Evolutionary conservation across 2,329 filamentous ascomycete genomes (phyloP).

Genomic region (Pyricularia pennisetigena): DNA sequence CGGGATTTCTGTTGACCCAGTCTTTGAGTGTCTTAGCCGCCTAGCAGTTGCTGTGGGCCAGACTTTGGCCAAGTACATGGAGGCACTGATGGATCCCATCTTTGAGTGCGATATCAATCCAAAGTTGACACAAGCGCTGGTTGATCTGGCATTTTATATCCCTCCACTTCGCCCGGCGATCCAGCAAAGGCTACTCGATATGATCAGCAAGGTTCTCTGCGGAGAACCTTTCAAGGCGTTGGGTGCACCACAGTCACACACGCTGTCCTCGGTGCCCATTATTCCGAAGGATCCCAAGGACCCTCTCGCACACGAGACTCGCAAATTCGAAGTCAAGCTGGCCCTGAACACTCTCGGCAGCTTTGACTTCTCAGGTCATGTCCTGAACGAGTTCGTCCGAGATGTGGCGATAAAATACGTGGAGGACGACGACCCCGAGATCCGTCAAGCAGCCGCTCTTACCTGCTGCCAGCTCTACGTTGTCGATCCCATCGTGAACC

Average conservation of each 20-base stretch:
- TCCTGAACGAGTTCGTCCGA: slow-evolving; percentile 95
- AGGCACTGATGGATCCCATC: slow-evolving; percentile 87
- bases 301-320: slow-evolving; percentile 66
- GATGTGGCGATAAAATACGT: slow-evolving; percentile 98
- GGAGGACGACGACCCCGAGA: slow-evolving; percentile 88
- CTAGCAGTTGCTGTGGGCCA: slow-evolving; percentile 91
- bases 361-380: slow-evolving; percentile 88
- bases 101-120: slow-evolving; percentile 93
- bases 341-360: slow-evolving; percentile 94
- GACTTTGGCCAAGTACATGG: slow-evolving; percentile 96
- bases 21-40: slow-evolving; percentile 97
- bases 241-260: slow-evolving; percentile 76
- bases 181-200: slow-evolving; percentile 86
- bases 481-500: slow-evolving; percentile 92
- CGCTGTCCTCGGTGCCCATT: slow-evolving; percentile 69
- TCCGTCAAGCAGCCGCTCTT: slow-evolving; percentile 85
- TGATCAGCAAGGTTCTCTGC: slow-evolving; percentile 88
- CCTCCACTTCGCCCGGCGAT: slow-evolving; percentile 88
- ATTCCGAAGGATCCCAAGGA: slow-evolving; percentile 84
- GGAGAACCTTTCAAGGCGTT: slow-evolving; percentile 87
- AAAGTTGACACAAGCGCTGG: slow-evolving; percentile 86
- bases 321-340: slow-evolving; percentile 81
- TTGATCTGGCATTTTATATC: slow-evolving; percentile 98
- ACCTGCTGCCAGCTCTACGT: slow-evolving; percentile 98
- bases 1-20: slow-evolving; percentile 56